Percentiles rank a stretch among this genome's conserved stretches.
Conservation (phyloP, 2,329 filamentous ascomycete species). For the Hypoxylon sp. region DNA sequence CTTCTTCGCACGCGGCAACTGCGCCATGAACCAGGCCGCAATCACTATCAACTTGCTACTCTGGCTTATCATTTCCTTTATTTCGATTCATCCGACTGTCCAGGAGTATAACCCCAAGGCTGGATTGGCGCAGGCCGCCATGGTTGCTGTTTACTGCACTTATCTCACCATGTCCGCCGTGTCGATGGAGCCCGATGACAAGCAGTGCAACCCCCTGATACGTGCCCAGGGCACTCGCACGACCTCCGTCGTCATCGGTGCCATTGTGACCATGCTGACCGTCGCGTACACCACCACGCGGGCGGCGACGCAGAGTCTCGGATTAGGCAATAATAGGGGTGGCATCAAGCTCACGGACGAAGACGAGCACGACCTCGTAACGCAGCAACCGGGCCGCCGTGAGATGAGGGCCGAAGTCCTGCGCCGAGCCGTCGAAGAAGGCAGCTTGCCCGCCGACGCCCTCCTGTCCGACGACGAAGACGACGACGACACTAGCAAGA, state of each 20-base stretch:
- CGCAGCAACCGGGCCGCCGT: constrained; percentile 85
- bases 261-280: constrained; percentile 95
- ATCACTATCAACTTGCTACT: constrained; percentile 94
- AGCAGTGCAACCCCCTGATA: constrained; percentile 92
- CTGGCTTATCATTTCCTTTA: constrained; percentile 82
- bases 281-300: constrained; percentile 98
- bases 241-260: constrained; percentile 91
- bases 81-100: constrained; percentile 90
- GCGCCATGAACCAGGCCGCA: constrained; percentile 95
- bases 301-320: constrained; percentile 90
- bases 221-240: constrained; percentile 88
- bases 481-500: constrained; percentile 75
- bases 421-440: constrained; percentile 91
- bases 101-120: constrained; percentile 95
- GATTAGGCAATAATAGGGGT: constrained; percentile 73
- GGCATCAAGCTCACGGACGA: constrained; percentile 75
- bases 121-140: constrained; percentile 95
- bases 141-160: constrained; percentile 98
- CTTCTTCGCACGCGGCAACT: constrained; percentile 87
- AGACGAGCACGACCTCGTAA: constrained; percentile 90
- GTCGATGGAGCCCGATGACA: constrained; percentile 96
- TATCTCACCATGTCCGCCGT: constrained; percentile 99
- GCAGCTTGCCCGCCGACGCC: constrained; percentile 91
- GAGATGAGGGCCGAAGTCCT: constrained; percentile 96
- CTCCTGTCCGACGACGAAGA: constrained; percentile 79